phyloP scores from a whole-genome alignment of 2,329 filamentous ascomycete genomes.

The Colletotrichum musae region DNA sequence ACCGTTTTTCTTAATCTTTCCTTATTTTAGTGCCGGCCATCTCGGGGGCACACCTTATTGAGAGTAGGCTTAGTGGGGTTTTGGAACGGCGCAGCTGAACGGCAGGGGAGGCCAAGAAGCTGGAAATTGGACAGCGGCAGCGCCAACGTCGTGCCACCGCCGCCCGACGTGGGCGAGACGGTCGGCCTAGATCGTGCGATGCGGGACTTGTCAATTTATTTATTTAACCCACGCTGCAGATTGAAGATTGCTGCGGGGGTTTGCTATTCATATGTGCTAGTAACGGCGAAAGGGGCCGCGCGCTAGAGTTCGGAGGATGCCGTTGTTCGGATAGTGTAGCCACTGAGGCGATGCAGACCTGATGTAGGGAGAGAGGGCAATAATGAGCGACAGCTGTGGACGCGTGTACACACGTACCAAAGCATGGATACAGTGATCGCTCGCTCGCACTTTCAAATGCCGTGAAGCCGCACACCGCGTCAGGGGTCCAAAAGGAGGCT shows the following conservation, averaged over 20 bases:
- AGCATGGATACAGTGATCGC: background rate
- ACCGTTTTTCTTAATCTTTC: too few species aligned
- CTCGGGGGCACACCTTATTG: conserved; percentile 24
- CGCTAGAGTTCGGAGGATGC: conserved; percentile 11
- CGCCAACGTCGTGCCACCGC: conserved; percentile 29
- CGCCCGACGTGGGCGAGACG: conserved; percentile 23
- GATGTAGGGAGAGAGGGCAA: background rate
- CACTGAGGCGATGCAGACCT: too few species aligned
- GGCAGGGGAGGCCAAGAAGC: conserved; percentile 27
- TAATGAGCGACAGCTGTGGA: background rate
- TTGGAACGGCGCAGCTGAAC: background rate
- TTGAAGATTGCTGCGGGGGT: conserved; percentile 4
- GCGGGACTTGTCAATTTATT: conserved; percentile 4
- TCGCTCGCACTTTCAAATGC: background rate
- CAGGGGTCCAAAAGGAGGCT: conserved; percentile 13
- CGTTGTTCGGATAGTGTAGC: background rate
- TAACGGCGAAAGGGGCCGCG: background rate
- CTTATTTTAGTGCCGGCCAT: conserved; percentile 21
- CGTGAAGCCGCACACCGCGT: conserved; percentile 4
- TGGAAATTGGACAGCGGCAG: conserved; percentile 32
- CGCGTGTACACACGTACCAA: conserved; percentile 8
- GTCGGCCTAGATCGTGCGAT: conserved; percentile 18
- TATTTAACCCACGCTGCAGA: too few species aligned
- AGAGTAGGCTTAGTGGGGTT: conserved; percentile 25
- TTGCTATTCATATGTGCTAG: background rate